Evolutionary conservation across 2,329 filamentous ascomycete genomes (phyloP), one percentile per base, ranked within the genome.

Genomic region (Fusarium succisae): DNA sequence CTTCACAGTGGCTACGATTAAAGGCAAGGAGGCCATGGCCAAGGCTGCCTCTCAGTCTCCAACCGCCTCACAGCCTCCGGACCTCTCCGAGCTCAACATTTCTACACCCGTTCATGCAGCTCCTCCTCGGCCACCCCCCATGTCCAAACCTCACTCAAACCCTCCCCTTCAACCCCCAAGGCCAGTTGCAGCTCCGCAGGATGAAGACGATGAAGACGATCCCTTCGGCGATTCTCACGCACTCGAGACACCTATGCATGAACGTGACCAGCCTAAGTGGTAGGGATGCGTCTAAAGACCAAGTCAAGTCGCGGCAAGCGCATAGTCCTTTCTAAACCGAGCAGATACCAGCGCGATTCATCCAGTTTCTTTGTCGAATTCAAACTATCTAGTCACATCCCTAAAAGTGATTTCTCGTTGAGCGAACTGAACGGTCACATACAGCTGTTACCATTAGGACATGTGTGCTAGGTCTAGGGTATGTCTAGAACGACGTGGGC

Each of bases 171-270:
- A 76, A 48, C 76, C 73, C 37, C 76, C 76, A 15, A 68, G 71
- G 14, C 72, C 70, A 22, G 57, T 53, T 28, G 60, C 57, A 30
- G 77, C 86, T 38, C 86, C 87, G 6, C 91, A 93, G 13, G 91
- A 87, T 7, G 91, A 93, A 17, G 91, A 93, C n/a, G 92, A 94
- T 48, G 93, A 95, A n/a, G 89, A 96, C 72, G 90, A 97, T 79
- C 95, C 95, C 0, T 98, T 98, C 81, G 94, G 93, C 8, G 94
- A 98, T 80, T 89, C 89, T 47, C 95, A 97, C 80, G 93, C 91
- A 9, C 87, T 94, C 51, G 79, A 82, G 18, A 82, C 81, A 39
- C 81, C 81, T 12, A 69, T 72, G 11, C 50, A 73, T 26, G 82
- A 83, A 67, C 72, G 70, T 57, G 77, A 65, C 6, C 78, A 81